phyloP scores from a whole-genome alignment of 139 green algal species.

The Picochlorum sp. region DNA sequence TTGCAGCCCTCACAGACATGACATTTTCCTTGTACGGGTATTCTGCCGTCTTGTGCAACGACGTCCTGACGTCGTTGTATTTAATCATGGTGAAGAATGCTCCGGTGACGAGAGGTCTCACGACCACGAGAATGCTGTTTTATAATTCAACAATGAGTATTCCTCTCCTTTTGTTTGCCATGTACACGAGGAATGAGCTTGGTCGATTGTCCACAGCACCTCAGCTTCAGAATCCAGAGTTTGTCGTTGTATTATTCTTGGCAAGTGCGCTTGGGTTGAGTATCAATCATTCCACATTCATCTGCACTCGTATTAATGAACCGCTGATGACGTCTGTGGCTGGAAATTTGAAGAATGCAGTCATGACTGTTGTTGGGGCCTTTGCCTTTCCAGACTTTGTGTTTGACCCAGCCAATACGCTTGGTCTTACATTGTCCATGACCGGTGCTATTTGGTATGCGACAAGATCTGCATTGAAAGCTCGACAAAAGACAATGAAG shows the following conservation, averaged over 20 bases:
- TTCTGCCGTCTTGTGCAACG: conserved; percentile 49
- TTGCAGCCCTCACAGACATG: conserved; percentile 56
- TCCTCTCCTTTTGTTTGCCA: conserved; percentile 19
- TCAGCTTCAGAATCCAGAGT: conserved; percentile 14
- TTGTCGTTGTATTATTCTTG: conserved; percentile 22
- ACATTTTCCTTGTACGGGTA: conserved; percentile 56
- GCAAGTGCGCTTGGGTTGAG: conserved; percentile 45
- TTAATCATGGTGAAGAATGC: conserved; percentile 65
- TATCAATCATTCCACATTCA: conserved; percentile 62
- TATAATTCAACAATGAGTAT: conserved; percentile 34
- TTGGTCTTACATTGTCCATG: conserved; percentile 48
- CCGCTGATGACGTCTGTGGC: conserved; percentile 58
- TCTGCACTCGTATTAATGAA: conserved; percentile 66
- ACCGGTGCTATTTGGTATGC: conserved; percentile 50
- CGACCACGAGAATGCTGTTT: conserved; percentile 33
- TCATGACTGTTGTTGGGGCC: conserved; percentile 56
- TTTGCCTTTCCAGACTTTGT: conserved; percentile 61
- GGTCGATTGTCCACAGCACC: conserved; percentile 7
- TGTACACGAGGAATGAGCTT: conserved; percentile 11
- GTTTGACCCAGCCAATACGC: conserved; percentile 39
- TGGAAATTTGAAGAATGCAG: conserved; percentile 62
- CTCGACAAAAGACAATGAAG: conserved; percentile 20
- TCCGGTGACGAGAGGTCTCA: conserved; percentile 25
- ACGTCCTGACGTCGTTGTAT: conserved; percentile 56
- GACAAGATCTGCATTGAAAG: conserved; percentile 29